Evolutionary conservation across 164 flowering plant species (phyloP), one percentile per base, ranked within the genome.

Genomic region (Tetrastigma voinierianum): DNA sequence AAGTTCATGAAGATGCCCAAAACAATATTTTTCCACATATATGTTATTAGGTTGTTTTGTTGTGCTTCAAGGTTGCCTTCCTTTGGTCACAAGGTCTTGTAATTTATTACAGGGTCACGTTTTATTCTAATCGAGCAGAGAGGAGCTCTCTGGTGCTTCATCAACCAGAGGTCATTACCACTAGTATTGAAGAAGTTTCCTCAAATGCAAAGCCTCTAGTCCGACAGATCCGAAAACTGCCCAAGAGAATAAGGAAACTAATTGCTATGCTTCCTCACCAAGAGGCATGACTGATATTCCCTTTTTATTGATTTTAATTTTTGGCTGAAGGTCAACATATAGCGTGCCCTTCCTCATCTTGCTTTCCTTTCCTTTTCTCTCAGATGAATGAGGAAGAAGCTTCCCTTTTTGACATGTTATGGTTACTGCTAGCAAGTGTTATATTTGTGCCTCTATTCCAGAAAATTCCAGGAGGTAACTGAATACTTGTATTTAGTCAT

Each of bases 161-260:
- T 57, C 98, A 87, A 68, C 77, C 89, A 54, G 95, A 88, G 64
- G 77, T 78, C 55, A 75, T 87, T 44, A 67, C 81, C 62, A 78
- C 85, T 45, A 81, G 90, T 65, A 71, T 88, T 64, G 99, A 91
- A 81, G 99, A 93, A 81, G 91, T 88, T 59, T 87, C 96, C 47
- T 84, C 85, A 61, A 86, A 56, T 78, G 81, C 91, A 56, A 86
- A 86, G 81, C 98, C 99, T 74, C 67, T 90, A 15, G 77, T 90
- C 40, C 75, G 79, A 48, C 81, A 86, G 75, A 70, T 96, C 20
- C 74, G 58, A 64, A 88, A 86, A 71, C 61, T 96, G 52, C 96
- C 98, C 13, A 80, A 79, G 73, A 87, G 83, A 76, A 56, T 93
- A 24, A 90, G 84, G 80, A 87, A 87, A 68, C 69, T 96, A 57